phyloP scores from a whole-genome alignment of 179 eudicot species.

The Patellifolia procumbens region DNA sequence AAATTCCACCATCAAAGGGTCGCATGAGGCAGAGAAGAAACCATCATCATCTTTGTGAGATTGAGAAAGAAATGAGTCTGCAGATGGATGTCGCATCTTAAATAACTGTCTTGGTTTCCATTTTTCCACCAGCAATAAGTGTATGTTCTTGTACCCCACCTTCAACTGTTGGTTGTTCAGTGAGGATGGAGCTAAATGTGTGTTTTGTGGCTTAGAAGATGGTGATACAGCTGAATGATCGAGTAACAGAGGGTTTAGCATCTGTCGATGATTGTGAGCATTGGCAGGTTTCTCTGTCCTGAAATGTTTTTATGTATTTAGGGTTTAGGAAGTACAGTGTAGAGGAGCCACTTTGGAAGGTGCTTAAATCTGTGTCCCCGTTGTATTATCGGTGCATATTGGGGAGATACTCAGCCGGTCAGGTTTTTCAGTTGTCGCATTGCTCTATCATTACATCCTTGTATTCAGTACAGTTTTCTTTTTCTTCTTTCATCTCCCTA shows the following conservation, averaged over 20 bases:
- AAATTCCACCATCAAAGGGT: not conserved
- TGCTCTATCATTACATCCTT: conserved; percentile 8
- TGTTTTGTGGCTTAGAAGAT: conserved; percentile 28
- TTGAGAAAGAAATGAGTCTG: conserved; percentile 10
- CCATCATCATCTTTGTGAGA: conserved; percentile 7
- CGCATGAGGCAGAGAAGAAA: conserved; percentile 6
- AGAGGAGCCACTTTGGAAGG: conserved; percentile 26
- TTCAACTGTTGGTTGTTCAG: conserved; percentile 10
- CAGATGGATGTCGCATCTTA: conserved; percentile 18
- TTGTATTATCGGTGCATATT: conserved; percentile 27
- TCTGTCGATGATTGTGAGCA: conserved; percentile 11
- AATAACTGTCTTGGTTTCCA: conserved; percentile 27
- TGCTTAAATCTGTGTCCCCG: conserved; percentile 22
- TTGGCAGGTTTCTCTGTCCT: conserved; percentile 14
- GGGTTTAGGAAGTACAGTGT: conserved; percentile 33
- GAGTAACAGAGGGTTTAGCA: not conserved
- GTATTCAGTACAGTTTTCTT: conserved; percentile 18
- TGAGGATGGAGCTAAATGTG: conserved; percentile 25
- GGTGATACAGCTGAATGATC: conserved; percentile 26
- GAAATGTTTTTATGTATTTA: conserved; percentile 37
- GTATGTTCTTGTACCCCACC: conserved; percentile 20
- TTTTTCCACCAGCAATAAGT: conserved; percentile 25
- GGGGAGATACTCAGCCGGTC: conserved; percentile 26
- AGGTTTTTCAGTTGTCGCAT: conserved; percentile 26
- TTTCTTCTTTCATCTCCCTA: not conserved